A percentile compares a stretch with the other conserved stretches of the same genome.
Conservation (phyloP, 352 stramenopile genomes). For the Pythium angustatum region DNA sequence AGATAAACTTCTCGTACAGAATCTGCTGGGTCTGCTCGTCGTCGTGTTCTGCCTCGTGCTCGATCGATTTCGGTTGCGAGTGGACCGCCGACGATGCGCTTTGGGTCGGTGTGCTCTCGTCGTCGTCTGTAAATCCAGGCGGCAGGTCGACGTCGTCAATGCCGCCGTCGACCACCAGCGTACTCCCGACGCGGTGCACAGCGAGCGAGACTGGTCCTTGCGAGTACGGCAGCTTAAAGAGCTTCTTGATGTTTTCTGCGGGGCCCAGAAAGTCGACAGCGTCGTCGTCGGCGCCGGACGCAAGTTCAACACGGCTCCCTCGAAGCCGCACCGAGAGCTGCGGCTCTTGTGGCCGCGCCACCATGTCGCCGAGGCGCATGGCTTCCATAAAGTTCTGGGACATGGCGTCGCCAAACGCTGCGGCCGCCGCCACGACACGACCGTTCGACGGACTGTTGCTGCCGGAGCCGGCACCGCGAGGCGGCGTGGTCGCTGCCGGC, state of each 20-base stretch:
- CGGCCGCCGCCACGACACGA: not conserved
- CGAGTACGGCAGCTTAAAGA: conserved; percentile 88
- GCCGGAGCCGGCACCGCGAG: not conserved
- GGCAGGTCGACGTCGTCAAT: conserved; percentile 70
- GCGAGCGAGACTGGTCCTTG: conserved; percentile 75
- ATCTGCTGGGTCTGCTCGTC: conserved; percentile 50
- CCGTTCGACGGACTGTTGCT: conserved; percentile 20
- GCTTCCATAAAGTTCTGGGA: conserved; percentile 74
- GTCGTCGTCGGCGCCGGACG: conserved; percentile 65
- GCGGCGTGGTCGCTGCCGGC: conserved; percentile 25
- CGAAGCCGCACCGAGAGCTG: conserved; percentile 75
- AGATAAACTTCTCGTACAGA: conserved; percentile 89
- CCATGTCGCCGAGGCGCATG: conserved; percentile 52
- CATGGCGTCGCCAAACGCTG: conserved; percentile 32
- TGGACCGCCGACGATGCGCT: not conserved
- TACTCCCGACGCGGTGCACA: conserved; percentile 77
- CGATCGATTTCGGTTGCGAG: conserved; percentile 52
- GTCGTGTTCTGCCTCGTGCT: conserved; percentile 45
- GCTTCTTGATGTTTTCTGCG: conserved; percentile 84
- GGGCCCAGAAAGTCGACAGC: conserved; percentile 79
- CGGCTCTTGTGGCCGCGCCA: conserved; percentile 47
- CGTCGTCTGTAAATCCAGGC: conserved; percentile 61
- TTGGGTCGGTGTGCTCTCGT: conserved; percentile 32
- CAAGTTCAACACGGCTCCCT: conserved; percentile 65
- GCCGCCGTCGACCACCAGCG: conserved; percentile 80